phyloP scores from a whole-genome alignment of 1,284 basidiomycete genomes.

The Blastosporella zonata region DNA sequence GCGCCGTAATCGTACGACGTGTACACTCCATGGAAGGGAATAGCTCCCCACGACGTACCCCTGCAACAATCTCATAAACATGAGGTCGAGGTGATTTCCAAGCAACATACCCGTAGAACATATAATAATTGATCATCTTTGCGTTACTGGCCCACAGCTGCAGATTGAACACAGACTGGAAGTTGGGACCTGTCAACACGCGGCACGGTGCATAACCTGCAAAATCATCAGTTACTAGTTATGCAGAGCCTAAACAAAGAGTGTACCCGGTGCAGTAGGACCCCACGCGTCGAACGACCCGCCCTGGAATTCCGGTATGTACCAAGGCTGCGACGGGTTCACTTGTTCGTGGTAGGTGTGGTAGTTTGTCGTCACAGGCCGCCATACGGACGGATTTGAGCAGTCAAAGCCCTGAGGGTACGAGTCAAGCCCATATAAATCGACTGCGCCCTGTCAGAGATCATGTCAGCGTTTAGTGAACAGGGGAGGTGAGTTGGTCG shows the following conservation, averaged over 20 bases:
- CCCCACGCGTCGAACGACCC: slow-evolving; percentile 78
- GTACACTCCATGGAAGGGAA: slow-evolving; percentile 64
- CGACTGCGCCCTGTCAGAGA: slow-evolving; percentile 39
- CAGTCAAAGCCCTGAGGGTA: slow-evolving; percentile 77
- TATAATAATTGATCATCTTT: slow-evolving; percentile 76
- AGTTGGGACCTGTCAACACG: slow-evolving; percentile 63
- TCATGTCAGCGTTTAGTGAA: neutral
- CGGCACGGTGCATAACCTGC: slow-evolving; percentile 43
- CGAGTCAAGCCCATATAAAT: slow-evolving; percentile 54
- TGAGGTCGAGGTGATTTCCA: neutral
- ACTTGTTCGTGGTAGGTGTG: slow-evolving; percentile 53
- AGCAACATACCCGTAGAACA: slow-evolving; percentile 63
- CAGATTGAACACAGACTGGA: slow-evolving; percentile 73
- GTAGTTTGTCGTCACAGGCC: slow-evolving; percentile 52
- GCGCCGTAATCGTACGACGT: slow-evolving; percentile 71
- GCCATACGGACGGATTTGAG: slow-evolving; percentile 61
- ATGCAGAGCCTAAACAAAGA: neutral
- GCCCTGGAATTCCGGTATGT: slow-evolving; percentile 69
- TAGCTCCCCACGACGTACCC: slow-evolving; percentile 76
- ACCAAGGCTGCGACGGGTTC: slow-evolving; percentile 61
- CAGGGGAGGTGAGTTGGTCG: neutral
- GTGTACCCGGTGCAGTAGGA: slow-evolving; percentile 53
- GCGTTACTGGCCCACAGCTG: slow-evolving; percentile 75
- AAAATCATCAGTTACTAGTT: neutral
- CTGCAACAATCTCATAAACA: slow-evolving; percentile 31